Evolutionary conservation across 148 eudicot genomes (phyloP).

Genomic region (Amaranthus hypochondriacus): DNA sequence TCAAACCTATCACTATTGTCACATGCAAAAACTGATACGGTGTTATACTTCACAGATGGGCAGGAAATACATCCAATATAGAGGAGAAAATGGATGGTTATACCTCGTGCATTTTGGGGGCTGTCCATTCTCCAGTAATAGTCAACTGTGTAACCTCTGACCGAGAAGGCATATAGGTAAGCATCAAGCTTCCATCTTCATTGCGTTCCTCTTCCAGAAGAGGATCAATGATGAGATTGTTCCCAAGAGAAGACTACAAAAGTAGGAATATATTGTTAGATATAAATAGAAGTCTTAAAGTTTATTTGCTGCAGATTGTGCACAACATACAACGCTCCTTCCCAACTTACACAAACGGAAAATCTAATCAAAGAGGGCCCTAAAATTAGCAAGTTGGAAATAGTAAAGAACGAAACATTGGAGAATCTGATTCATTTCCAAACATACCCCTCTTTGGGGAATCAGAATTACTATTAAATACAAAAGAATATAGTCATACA

Average conservation of each 20-base stretch:
- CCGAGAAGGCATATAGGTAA: constrained; percentile 80
- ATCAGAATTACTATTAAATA: no score
- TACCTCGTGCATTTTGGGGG: constrained; percentile 87
- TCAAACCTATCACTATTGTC: not conserved
- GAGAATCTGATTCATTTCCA: no score
- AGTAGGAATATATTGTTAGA: constrained; percentile 9
- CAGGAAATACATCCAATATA: not conserved
- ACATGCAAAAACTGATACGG: not conserved
- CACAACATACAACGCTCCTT: not conserved
- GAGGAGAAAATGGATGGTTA: not conserved
- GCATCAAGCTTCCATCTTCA: constrained; percentile 85
- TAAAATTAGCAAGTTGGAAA: not conserved
- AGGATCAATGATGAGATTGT: constrained; percentile 90
- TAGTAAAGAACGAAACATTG: not conserved
- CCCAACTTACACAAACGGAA: not conserved
- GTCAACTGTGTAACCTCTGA: constrained; percentile 84
- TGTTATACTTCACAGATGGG: not conserved
- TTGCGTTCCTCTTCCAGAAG: constrained; percentile 73
- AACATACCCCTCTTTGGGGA: no score
- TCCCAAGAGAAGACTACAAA: constrained; percentile 64
- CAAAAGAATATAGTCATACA: no score
- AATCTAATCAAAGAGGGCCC: not conserved
- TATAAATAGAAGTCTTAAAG: not conserved
- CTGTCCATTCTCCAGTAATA: constrained; percentile 87
- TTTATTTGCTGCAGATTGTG: not conserved